Conservation (phyloP, 2,329 filamentous ascomycete genomes). For the Phialophora verrucosa region DNA sequence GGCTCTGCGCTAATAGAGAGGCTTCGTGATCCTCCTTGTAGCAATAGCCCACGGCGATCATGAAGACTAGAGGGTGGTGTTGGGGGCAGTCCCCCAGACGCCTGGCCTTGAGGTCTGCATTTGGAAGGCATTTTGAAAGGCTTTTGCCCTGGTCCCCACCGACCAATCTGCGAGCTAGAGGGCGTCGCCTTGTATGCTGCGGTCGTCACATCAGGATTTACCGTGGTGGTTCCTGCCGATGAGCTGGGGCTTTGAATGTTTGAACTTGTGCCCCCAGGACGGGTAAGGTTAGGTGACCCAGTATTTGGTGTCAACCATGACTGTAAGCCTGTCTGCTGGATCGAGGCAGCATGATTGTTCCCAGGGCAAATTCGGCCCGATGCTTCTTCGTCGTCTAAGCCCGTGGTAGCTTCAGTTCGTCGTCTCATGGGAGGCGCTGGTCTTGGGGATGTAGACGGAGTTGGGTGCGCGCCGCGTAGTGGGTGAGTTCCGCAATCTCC, state of each 20-base stretch:
- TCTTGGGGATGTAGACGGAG: conserved; percentile 26
- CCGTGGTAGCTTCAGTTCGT: conserved; percentile 3
- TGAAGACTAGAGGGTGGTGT: conserved; percentile 11
- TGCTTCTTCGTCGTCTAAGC: background rate
- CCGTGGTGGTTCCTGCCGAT: background rate
- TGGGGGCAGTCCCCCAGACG: background rate
- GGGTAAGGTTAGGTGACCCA: background rate
- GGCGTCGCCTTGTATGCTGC: too few species aligned
- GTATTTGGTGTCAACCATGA: conserved; percentile 26
- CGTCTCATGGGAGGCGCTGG: conserved; percentile 32
- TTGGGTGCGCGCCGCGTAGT: background rate
- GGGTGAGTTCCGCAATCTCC: background rate
- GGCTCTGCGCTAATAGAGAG: background rate
- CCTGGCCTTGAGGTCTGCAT: conserved; percentile 23
- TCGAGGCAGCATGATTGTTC: background rate
- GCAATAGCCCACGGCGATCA: background rate
- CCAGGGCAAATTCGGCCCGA: background rate
- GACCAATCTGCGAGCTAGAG: conserved; percentile 24
- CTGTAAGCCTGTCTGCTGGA: conserved; percentile 15
- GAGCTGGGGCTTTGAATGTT: background rate
- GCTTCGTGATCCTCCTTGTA: background rate
- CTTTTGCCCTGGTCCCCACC: conserved; percentile 22
- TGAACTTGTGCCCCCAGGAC: background rate
- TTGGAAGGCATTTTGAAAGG: conserved; percentile 27
- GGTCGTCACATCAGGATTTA: background rate